A percentile compares a stretch with the other conserved stretches of the same genome.
Evolutionary conservation across 2,329 filamentous ascomycete species (phyloP).

Genomic region (Phyllosticta capitalensis): DNA sequence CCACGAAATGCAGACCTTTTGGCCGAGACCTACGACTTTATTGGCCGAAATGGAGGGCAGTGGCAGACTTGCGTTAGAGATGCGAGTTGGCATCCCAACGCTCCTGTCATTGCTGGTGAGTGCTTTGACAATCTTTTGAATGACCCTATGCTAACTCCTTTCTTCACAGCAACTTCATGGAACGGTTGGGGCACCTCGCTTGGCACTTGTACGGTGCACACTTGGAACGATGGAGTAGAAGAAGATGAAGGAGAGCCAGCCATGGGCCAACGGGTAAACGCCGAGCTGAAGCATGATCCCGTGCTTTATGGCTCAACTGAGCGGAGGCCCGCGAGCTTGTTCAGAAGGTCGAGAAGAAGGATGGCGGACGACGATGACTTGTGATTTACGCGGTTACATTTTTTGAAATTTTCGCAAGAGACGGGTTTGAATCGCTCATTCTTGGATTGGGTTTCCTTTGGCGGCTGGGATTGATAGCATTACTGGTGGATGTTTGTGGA

Average conservation of each 20-base stretch:
- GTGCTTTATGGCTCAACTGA: slow-evolving; percentile 20
- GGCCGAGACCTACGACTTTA: slow-evolving; percentile 48
- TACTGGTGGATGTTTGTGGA: neutral
- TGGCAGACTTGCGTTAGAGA: slow-evolving; percentile 80
- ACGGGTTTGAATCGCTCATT: neutral
- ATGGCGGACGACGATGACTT: slow-evolving; percentile 1
- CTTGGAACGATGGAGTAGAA: slow-evolving; percentile 58
- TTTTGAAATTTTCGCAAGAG: neutral
- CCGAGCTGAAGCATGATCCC: slow-evolving; percentile 28
- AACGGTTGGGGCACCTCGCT: slow-evolving; percentile 65
- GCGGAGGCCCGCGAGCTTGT: neutral
- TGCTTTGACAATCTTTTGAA: slow-evolving; percentile 1
- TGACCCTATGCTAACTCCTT: neutral
- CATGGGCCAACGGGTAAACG: slow-evolving; percentile 27
- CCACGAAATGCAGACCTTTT: slow-evolving; percentile 44
- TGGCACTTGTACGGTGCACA: slow-evolving; percentile 70
- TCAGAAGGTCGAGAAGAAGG: neutral
- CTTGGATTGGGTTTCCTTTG: neutral
- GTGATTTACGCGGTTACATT: neutral
- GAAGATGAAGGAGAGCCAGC: slow-evolving; percentile 43
- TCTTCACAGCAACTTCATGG: slow-evolving; percentile 61
- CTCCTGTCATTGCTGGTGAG: slow-evolving; percentile 64
- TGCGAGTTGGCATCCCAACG: slow-evolving; percentile 82
- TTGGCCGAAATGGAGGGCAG: slow-evolving; percentile 43
- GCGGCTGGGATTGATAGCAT: neutral